Evolutionary conservation across 345 rosid genomes (phyloP).

Genomic region (Melastoma malabathricum): DNA sequence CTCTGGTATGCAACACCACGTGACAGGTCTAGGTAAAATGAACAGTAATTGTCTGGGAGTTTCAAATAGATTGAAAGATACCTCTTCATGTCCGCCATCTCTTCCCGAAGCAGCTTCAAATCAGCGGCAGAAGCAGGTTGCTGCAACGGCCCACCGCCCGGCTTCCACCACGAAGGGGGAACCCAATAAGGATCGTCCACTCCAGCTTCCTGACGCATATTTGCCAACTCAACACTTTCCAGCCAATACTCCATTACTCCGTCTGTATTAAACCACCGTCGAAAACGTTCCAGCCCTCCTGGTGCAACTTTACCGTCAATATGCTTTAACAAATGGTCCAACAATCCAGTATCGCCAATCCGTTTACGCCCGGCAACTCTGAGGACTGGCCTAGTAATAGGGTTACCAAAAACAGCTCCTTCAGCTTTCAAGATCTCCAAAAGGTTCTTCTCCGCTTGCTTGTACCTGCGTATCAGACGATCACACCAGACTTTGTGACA

Average conservation of each 20-base stretch:
- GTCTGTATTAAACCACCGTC: slow-evolving; percentile 70
- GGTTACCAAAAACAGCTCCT: slow-evolving; percentile 57
- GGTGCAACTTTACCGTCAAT: slow-evolving; percentile 82
- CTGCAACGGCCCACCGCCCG: slow-evolving; percentile 19
- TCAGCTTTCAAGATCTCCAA: slow-evolving; percentile 59
- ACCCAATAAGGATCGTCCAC: slow-evolving; percentile 41
- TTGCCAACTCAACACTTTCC: slow-evolving; percentile 64
- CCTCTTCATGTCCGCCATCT: slow-evolving; percentile 19
- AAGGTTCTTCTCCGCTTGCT: slow-evolving; percentile 47
- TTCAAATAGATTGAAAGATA: slow-evolving; percentile 3
- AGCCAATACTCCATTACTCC: slow-evolving; percentile 90
- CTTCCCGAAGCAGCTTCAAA: slow-evolving; percentile 10
- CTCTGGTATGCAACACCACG: slow-evolving; percentile 27
- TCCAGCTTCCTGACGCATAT: slow-evolving; percentile 53
- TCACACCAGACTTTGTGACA: not conserved
- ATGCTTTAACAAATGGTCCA: slow-evolving; percentile 90
- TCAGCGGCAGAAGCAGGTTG: slow-evolving; percentile 25
- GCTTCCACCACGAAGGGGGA: slow-evolving; percentile 52
- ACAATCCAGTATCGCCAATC: slow-evolving; percentile 88
- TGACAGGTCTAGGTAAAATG: not conserved
- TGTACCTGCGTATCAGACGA: slow-evolving; percentile 37
- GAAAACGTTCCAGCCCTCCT: slow-evolving; percentile 62
- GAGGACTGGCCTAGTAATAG: slow-evolving; percentile 45
- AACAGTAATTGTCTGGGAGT: not conserved
- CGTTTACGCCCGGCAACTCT: slow-evolving; percentile 49